These are phyloP conservation scores for Cryptomeria japonica DNA, from an alignment of 75 land plant species.

Conservation along the genomic window DNA sequence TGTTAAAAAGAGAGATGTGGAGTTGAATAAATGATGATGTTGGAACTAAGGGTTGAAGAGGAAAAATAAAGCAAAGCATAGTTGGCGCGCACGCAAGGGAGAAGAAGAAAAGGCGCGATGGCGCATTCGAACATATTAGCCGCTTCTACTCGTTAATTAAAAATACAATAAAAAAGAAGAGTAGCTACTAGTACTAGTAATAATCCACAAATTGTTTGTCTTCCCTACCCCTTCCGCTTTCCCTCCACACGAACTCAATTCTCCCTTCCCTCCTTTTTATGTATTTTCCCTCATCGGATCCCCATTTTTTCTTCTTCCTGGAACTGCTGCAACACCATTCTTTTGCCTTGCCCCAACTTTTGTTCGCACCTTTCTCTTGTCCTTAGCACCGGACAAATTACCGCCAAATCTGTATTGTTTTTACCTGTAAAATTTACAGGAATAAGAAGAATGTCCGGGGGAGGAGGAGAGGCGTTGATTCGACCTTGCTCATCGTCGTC, in stretches of 20 bases:
- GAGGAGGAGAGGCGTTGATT: neutral
- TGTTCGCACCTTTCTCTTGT: neutral
- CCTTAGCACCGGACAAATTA: neutral
- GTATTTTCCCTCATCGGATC: neutral
- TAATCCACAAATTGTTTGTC: neutral
- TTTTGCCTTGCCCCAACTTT: neutral
- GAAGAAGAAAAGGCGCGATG: constrained; percentile 9
- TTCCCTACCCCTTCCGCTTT: neutral
- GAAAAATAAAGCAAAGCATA: too few relatives aligned
- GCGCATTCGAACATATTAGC: constrained; percentile 3
- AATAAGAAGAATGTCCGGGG: neutral
- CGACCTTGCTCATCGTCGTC: neutral
- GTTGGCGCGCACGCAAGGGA: neutral
- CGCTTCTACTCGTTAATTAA: neutral
- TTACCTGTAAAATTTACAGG: neutral
- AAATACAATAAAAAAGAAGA: neutral
- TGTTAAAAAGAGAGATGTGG: too few relatives aligned
- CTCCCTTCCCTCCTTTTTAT: neutral
- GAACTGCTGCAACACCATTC: neutral
- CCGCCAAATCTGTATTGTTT: neutral
- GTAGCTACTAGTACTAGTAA: neutral
- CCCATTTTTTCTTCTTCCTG: neutral
- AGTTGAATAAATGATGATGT: too few relatives aligned
- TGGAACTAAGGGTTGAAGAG: too few relatives aligned
- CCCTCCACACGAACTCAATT: constrained; percentile 1